Evolutionary conservation across 2,329 filamentous ascomycete genomes (phyloP).

Genomic region (Domatiomyces catenatus): DNA sequence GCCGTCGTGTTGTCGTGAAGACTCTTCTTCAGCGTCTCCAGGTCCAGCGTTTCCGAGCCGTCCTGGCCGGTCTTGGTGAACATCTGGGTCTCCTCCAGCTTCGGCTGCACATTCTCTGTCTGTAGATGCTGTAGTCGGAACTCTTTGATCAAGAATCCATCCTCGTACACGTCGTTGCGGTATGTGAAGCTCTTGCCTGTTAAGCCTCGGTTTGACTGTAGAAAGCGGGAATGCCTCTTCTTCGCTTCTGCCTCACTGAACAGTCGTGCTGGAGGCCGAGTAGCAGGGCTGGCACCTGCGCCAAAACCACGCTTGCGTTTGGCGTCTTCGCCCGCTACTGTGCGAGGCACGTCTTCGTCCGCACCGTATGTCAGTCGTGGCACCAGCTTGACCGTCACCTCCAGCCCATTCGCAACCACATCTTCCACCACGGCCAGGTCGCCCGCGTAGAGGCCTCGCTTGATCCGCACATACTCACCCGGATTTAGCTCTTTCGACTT

Average conservation of each 20-base stretch:
- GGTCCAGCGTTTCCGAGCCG: slow-evolving; percentile 82
- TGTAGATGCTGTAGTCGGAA: slow-evolving; percentile 75
- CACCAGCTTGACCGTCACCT: slow-evolving; percentile 73
- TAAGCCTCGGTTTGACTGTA: slow-evolving; percentile 35
- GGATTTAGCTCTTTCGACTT: slow-evolving; percentile 74
- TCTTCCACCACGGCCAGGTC: slow-evolving; percentile 87
- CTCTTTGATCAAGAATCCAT: slow-evolving; percentile 86
- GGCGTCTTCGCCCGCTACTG: slow-evolving; percentile 32
- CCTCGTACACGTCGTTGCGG: slow-evolving; percentile 75
- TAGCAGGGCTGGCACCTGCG: slow-evolving; percentile 37
- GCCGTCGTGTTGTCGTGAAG: slow-evolving; percentile 62
- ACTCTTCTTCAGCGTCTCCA: slow-evolving; percentile 78
- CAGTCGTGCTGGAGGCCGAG: slow-evolving; percentile 68
- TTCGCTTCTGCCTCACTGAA: slow-evolving; percentile 89
- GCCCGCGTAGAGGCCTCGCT: slow-evolving; percentile 64
- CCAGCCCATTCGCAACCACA: slow-evolving; percentile 81
- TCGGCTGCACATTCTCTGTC: slow-evolving; percentile 84
- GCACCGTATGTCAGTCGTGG: slow-evolving; percentile 84
- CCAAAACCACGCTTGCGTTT: slow-evolving; percentile 64
- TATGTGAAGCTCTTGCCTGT: slow-evolving; percentile 63
- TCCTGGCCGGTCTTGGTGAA: slow-evolving; percentile 82
- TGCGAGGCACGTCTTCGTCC: slow-evolving; percentile 49
- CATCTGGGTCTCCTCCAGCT: slow-evolving; percentile 85
- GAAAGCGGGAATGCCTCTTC: slow-evolving; percentile 60
- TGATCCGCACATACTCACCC: slow-evolving; percentile 83